A percentile compares a stretch with the other conserved stretches of the same genome.
Evolutionary conservation across 1,284 basidiomycete genomes (phyloP).

Genomic region (Ceratobasidium sp.): DNA sequence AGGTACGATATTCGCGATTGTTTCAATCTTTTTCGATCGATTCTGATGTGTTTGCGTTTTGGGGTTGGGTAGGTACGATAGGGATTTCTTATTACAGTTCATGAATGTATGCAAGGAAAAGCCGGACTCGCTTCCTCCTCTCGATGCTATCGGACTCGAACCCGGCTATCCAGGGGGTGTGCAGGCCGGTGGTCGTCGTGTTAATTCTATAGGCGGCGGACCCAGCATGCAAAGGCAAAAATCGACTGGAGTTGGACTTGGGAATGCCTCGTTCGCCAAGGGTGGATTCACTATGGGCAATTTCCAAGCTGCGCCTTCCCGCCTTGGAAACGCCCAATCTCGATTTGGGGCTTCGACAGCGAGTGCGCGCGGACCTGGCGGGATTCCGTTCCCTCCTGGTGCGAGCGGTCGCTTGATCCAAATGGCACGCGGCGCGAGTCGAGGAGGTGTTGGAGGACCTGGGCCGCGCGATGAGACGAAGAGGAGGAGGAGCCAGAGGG

Average conservation of each 20-base stretch:
- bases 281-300: slow-evolving; percentile 74
- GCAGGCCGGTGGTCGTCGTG: slow-evolving; percentile 45
- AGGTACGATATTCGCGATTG: too few species aligned
- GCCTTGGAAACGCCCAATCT: slow-evolving; percentile 72
- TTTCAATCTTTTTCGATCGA: too few species aligned
- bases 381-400: slow-evolving; percentile 59
- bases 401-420: slow-evolving; percentile 62
- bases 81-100: neutral
- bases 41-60: neutral
- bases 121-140: slow-evolving; percentile 87
- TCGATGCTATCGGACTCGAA: slow-evolving; percentile 93
- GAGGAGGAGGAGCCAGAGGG: slow-evolving; percentile 69
- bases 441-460: slow-evolving; percentile 73
- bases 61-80: slow-evolving; percentile 59
- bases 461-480: slow-evolving; percentile 64
- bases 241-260: slow-evolving; percentile 71
- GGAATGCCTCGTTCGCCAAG: slow-evolving; percentile 48
- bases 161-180: slow-evolving; percentile 68
- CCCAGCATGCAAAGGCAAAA: slow-evolving; percentile 58
- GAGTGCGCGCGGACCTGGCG: slow-evolving; percentile 56
- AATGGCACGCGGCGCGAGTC: slow-evolving; percentile 82
- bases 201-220: slow-evolving; percentile 8
- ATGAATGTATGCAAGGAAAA: slow-evolving; percentile 89
- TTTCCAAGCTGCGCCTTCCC: slow-evolving; percentile 66
- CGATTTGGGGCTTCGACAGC: slow-evolving; percentile 69